These are phyloP conservation scores for Chalciporus sp. DNA, from an alignment of 1,284 basidiomycete species.

Conservation along the genomic window DNA sequence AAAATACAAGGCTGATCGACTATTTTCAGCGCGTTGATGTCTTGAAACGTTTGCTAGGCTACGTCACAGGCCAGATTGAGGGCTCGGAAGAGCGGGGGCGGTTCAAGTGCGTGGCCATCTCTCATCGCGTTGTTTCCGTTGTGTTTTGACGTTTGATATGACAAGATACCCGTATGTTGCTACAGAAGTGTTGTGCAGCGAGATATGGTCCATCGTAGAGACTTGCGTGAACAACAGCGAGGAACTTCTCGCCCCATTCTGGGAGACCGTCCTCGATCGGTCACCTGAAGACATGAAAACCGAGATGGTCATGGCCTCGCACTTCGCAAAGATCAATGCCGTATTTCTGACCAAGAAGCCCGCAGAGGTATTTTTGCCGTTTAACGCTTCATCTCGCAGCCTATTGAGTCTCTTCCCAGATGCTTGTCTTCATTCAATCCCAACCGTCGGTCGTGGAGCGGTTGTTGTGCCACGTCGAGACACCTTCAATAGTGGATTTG, in stretches of 20 bases:
- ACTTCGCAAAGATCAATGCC: conserved; percentile 89
- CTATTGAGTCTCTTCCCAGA: conserved; percentile 54
- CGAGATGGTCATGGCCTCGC: conserved; percentile 75
- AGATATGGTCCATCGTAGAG: conserved; percentile 94
- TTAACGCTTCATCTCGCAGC: conserved; percentile 11
- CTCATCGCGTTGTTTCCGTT: neutral
- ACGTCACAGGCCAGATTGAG: conserved; percentile 86
- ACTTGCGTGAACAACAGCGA: conserved; percentile 78
- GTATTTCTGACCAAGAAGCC: conserved; percentile 88
- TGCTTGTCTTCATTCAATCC: conserved; percentile 88
- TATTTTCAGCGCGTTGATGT: conserved; percentile 84
- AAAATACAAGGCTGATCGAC: conserved; percentile 86
- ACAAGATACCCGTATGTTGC: conserved; percentile 90
- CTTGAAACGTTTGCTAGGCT: conserved; percentile 76
- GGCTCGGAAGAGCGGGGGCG: conserved; percentile 66
- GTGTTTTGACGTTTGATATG: conserved; percentile 6
- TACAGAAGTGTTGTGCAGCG: conserved; percentile 94
- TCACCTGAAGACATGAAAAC: conserved; percentile 79
- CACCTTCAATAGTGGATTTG: conserved; percentile 90
- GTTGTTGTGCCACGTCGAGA: conserved; percentile 85
- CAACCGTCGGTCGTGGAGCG: conserved; percentile 85
- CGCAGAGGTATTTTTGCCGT: conserved; percentile 67
- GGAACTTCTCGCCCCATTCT: conserved; percentile 82
- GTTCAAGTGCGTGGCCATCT: conserved; percentile 64
- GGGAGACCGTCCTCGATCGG: conserved; percentile 88